A percentile compares a stretch with the other conserved stretches of the same genome.
phyloP scores from a whole-genome alignment of 768 basidiomycete species.

The Leccinum sublutescens region DNA sequence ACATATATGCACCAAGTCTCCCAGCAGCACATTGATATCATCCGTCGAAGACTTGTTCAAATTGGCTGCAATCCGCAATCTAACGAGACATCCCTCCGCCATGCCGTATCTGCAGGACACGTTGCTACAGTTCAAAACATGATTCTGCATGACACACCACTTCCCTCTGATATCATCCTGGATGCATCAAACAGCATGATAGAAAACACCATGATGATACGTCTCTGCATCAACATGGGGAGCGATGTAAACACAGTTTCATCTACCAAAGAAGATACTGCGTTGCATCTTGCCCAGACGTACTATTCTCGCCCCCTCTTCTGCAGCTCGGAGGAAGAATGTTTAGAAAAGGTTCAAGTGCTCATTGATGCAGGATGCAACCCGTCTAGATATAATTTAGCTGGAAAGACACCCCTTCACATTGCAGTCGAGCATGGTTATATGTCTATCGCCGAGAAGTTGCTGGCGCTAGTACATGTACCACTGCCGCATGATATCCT shows the following conservation, averaged over 20 bases:
- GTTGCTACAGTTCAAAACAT: neutral
- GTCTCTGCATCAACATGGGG: neutral
- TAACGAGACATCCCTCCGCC: neutral
- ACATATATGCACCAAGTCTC: neutral
- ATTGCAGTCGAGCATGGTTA: too few species aligned
- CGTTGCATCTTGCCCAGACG: neutral
- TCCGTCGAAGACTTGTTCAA: neutral
- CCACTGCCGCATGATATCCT: too few species aligned
- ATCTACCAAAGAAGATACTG: neutral
- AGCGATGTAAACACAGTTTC: neutral
- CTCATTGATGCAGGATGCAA: too few species aligned
- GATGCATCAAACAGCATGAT: neutral
- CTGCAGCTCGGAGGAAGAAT: neutral
- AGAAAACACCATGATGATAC: neutral
- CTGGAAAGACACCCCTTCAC: too few species aligned
- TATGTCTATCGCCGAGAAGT: too few species aligned
- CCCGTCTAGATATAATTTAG: too few species aligned
- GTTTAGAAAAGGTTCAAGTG: too few species aligned
- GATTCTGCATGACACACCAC: neutral
- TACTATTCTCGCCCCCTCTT: too few species aligned
- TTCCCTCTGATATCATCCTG: neutral
- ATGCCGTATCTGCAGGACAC: neutral
- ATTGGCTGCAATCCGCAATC: neutral
- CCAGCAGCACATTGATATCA: neutral
- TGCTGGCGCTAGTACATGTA: too few species aligned